A percentile compares a stretch with the other conserved stretches of the same genome.
Evolutionary conservation across 768 basidiomycete genomes (phyloP).

Genomic region (Dioszegia crocea): DNA sequence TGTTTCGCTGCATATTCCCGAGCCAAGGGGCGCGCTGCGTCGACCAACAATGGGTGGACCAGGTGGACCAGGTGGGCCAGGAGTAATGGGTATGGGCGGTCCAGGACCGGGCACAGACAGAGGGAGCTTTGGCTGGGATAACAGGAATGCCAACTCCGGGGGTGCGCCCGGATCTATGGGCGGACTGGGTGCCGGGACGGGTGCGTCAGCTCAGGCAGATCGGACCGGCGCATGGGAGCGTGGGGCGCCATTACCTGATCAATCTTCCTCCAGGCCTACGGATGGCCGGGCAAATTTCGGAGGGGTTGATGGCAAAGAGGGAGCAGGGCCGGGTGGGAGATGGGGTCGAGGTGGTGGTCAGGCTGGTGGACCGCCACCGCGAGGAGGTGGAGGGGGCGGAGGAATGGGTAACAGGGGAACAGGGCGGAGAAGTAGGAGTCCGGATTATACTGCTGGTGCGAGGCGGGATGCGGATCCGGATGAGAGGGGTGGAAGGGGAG

Average conservation of each 20-base stretch:
- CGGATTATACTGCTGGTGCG: constrained; percentile 5
- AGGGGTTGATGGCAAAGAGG: not conserved
- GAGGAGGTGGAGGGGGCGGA: constrained; percentile 8
- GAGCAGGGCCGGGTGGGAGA: not conserved
- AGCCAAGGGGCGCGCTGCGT: constrained; percentile 17
- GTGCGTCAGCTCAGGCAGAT: not conserved
- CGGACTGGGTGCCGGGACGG: not conserved
- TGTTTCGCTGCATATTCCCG: constrained; percentile 30
- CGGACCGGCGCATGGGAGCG: not conserved
- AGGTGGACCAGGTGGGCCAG: not conserved
- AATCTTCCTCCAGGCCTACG: not conserved
- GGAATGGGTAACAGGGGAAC: not conserved
- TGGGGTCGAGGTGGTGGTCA: constrained; percentile 1
- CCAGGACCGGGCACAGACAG: not conserved
- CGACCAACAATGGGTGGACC: not conserved
- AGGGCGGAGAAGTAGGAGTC: constrained; percentile 11
- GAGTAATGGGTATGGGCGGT: not conserved
- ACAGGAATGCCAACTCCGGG: not conserved
- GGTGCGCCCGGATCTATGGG: not conserved
- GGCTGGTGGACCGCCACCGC: not conserved
- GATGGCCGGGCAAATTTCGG: not conserved
- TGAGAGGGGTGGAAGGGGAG: constrained; percentile 9
- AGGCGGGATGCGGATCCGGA: constrained; percentile 2
- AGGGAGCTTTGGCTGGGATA: not conserved
- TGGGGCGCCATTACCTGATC: constrained; percentile 1